These are phyloP conservation scores for Drosera capensis DNA, from an alignment of 148 eudicot species.

Conservation along the genomic window DNA sequence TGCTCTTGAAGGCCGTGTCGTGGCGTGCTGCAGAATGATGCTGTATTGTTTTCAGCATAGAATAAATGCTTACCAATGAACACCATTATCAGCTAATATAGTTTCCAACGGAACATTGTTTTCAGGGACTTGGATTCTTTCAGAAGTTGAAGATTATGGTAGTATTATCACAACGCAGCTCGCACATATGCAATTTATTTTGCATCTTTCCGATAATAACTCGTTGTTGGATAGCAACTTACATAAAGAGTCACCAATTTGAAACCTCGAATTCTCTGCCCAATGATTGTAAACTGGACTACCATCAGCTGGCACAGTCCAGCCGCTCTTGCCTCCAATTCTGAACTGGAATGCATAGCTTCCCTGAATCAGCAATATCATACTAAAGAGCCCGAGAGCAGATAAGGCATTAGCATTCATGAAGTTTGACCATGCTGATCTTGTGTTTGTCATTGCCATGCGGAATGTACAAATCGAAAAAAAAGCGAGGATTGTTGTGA, in stretches of 20 bases:
- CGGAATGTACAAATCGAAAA: not conserved
- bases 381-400: conserved; percentile 23
- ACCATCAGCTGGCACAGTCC: conserved; percentile 49
- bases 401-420: conserved; percentile 4
- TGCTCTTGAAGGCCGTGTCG: no score
- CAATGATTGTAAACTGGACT: conserved; percentile 42
- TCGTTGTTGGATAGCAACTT: conserved; percentile 14
- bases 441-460: conserved; percentile 17
- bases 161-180: no score
- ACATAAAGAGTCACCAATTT: conserved; percentile 62
- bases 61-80: no score
- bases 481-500: no score
- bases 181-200: not conserved
- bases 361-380: conserved; percentile 28
- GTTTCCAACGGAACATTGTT: no score
- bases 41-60: no score
- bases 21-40: no score
- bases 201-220: not conserved
- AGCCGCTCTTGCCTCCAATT: conserved; percentile 60
- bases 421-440: not conserved
- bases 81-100: no score
- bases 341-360: conserved; percentile 39
- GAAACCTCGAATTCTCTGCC: conserved; percentile 66
- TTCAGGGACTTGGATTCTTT: no score
- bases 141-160: no score